Conservation (phyloP, 805 yeast species). For the Metschnikowia hibisci region DNA sequence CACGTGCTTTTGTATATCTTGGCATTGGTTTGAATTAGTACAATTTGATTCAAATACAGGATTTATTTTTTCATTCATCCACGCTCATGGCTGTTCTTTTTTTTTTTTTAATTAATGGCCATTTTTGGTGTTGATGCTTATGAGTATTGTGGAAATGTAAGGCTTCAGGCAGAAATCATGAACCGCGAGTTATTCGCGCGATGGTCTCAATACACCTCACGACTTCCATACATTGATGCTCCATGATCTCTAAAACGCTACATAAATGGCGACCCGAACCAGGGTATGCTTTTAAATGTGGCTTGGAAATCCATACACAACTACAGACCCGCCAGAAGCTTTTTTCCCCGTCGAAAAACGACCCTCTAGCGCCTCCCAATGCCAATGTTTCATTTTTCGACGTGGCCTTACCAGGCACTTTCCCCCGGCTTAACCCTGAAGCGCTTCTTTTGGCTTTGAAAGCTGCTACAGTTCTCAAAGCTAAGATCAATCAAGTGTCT, state of each 20-base stretch:
- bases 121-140: too few relatives aligned
- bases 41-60: too few relatives aligned
- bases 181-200: too few relatives aligned
- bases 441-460: slow-evolving; percentile 67
- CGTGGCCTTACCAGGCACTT: slow-evolving; percentile 87
- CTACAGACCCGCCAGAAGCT: slow-evolving; percentile 69
- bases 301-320: slow-evolving; percentile 93
- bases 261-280: slow-evolving; percentile 17
- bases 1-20: too few relatives aligned
- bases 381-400: slow-evolving; percentile 73
- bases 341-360: slow-evolving; percentile 54
- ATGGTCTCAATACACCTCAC: too few relatives aligned
- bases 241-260: slow-evolving; percentile 15
- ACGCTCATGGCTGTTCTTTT: too few relatives aligned
- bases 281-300: slow-evolving; percentile 57
- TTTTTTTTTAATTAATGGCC: too few relatives aligned
- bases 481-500: slow-evolving; percentile 52
- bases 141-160: too few relatives aligned
- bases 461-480: slow-evolving; percentile 67
- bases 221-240: neutral
- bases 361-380: slow-evolving; percentile 49
- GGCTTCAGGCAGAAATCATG: too few relatives aligned
- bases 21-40: too few relatives aligned
- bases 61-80: too few relatives aligned
- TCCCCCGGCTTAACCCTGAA: slow-evolving; percentile 74